Evolutionary conservation across 495 filamentous ascomycete genomes (phyloP).

Genomic region (Tuber umbilicatum): DNA sequence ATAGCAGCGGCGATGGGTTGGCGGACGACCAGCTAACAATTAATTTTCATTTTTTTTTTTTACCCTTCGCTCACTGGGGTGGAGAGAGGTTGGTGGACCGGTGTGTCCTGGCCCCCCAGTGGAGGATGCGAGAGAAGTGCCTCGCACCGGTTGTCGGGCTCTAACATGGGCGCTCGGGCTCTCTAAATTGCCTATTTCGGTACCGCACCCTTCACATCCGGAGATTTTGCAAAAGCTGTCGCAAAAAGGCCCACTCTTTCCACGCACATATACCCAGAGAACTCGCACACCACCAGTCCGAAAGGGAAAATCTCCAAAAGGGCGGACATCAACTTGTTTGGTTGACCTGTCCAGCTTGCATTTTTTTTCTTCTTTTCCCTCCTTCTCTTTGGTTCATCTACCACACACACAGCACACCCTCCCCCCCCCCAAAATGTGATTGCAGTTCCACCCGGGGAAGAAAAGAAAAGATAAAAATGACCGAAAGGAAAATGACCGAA

Average conservation of each 20-base stretch:
- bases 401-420: background rate
- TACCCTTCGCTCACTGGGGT: background rate
- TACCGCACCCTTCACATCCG: background rate
- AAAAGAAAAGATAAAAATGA: background rate
- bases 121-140: background rate
- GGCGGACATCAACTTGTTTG: background rate
- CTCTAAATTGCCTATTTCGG: background rate
- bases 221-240: background rate
- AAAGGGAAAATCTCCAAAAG: constrained; percentile 4
- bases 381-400: background rate
- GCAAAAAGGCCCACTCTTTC: background rate
- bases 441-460: background rate
- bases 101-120: background rate
- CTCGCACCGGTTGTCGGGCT: constrained; percentile 4
- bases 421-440: background rate
- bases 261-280: background rate
- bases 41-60: too few species aligned
- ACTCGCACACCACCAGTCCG: background rate
- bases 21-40: background rate
- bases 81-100: background rate
- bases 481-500: background rate
- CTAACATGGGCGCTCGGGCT: background rate
- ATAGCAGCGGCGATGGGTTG: background rate
- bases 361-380: background rate
- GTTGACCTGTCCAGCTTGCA: background rate